Conservation (phyloP, 495 filamentous ascomycete species). For the Clohesyomyces aquaticus region DNA sequence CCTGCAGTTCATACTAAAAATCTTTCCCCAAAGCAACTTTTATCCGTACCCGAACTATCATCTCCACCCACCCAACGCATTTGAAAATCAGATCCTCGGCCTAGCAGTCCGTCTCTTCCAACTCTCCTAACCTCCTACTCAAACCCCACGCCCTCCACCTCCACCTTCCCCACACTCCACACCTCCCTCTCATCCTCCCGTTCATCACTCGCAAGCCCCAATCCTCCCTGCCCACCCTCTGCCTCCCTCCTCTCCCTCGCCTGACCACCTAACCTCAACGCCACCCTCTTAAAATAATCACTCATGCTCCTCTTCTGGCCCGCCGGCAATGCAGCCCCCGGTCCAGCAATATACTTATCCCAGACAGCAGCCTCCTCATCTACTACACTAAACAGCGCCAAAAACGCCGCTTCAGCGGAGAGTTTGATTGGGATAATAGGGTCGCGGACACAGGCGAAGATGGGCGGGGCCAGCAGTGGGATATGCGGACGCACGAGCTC, state of each 20-base stretch:
- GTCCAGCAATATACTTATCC: conserved; percentile 80
- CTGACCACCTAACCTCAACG: conserved; percentile 76
- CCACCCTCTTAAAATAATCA: conserved; percentile 96
- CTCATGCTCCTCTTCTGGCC: conserved; percentile 86
- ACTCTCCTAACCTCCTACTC: not conserved
- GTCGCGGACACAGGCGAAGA: conserved; percentile 90
- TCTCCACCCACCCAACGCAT: not conserved
- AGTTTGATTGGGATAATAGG: conserved; percentile 95
- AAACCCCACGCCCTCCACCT: conserved; percentile 62
- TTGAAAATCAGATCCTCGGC: no score
- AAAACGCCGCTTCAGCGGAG: conserved; percentile 90
- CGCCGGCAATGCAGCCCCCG: conserved; percentile 63
- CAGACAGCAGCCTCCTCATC: conserved; percentile 85
- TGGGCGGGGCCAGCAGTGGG: conserved; percentile 71
- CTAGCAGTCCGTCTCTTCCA: no score
- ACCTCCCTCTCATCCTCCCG: conserved; percentile 92
- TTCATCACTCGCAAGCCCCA: conserved; percentile 86
- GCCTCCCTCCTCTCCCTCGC: conserved; percentile 86
- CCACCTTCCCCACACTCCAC: conserved; percentile 91
- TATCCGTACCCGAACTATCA: not conserved
- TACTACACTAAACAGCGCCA: conserved; percentile 90
- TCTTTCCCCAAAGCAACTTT: no score
- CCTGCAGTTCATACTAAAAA: no score
- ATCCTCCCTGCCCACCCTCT: conserved; percentile 82
- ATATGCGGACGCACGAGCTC: conserved; percentile 81